phyloP scores from a whole-genome alignment of 306 rosid genomes.

The Prunus armeniaca region DNA sequence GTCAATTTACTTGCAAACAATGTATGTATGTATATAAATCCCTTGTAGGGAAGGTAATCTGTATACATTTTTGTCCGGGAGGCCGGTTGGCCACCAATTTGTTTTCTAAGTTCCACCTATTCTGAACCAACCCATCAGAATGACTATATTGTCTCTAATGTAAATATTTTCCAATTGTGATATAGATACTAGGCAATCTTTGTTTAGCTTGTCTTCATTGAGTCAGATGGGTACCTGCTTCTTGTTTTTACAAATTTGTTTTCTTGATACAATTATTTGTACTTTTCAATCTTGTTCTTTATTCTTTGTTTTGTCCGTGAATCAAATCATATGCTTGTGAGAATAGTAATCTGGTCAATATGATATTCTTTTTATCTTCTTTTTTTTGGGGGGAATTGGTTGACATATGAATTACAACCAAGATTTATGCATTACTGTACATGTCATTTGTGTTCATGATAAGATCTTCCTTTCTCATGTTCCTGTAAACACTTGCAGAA shows the following conservation, averaged over 20 bases:
- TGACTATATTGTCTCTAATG: background rate
- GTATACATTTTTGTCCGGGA: background rate
- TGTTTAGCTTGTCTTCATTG: background rate
- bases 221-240: background rate
- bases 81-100: background rate
- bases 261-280: background rate
- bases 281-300: background rate
- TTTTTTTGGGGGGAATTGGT: background rate
- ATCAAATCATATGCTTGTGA: background rate
- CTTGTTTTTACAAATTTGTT: background rate
- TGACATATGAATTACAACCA: background rate
- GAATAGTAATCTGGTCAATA: background rate
- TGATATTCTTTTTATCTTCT: background rate
- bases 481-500: conserved; percentile 49
- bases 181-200: background rate
- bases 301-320: background rate
- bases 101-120: background rate
- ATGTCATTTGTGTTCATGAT: conserved; percentile 1
- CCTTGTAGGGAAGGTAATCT: background rate
- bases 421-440: background rate
- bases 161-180: background rate
- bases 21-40: background rate
- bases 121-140: background rate
- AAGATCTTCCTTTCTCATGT: conserved; percentile 16
- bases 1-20: background rate